phyloP scores from a whole-genome alignment of 163 green algal genomes.

The Chlorella variabilis region DNA sequence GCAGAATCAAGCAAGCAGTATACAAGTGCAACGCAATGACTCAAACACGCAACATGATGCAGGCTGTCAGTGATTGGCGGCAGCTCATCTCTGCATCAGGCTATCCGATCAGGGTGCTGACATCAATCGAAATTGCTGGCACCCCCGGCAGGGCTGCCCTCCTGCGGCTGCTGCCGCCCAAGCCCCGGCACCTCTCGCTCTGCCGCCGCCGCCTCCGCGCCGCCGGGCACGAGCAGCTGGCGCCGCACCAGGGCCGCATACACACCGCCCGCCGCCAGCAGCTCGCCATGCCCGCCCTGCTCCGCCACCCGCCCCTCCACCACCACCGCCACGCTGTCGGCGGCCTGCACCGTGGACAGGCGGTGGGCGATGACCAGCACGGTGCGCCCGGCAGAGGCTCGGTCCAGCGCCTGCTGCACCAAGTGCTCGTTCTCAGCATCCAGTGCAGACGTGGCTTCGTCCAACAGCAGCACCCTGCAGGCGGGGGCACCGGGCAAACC shows the following conservation, averaged over 20 bases:
- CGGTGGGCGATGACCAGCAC: conserved; percentile 77
- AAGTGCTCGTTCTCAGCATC: conserved; percentile 66
- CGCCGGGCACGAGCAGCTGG: conserved; percentile 6
- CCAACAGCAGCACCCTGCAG: conserved; percentile 61
- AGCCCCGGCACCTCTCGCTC: too few relatives aligned
- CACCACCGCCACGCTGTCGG: conserved; percentile 83
- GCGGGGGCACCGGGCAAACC: neutral
- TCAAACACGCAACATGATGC: too few relatives aligned
- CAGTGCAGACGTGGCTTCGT: conserved; percentile 73
- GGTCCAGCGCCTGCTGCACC: conserved; percentile 58
- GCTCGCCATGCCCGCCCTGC: conserved; percentile 53
- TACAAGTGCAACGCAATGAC: too few relatives aligned
- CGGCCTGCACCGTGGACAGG: conserved; percentile 85
- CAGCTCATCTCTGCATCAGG: too few relatives aligned
- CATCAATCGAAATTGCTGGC: too few relatives aligned
- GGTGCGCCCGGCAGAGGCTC: conserved; percentile 58
- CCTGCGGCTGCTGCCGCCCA: too few relatives aligned
- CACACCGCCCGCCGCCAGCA: conserved; percentile 53
- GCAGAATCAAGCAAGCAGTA: too few relatives aligned
- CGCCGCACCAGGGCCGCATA: conserved; percentile 59
- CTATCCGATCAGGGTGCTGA: too few relatives aligned
- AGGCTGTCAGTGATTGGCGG: too few relatives aligned
- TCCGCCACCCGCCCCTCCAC: conserved; percentile 47
- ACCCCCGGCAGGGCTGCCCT: too few relatives aligned
- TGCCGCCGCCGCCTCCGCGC: too few relatives aligned